Base-by-base conservation (phyloP, 2,329 filamentous ascomycete genomes). In the Pseudopithomyces maydicus region DNA sequence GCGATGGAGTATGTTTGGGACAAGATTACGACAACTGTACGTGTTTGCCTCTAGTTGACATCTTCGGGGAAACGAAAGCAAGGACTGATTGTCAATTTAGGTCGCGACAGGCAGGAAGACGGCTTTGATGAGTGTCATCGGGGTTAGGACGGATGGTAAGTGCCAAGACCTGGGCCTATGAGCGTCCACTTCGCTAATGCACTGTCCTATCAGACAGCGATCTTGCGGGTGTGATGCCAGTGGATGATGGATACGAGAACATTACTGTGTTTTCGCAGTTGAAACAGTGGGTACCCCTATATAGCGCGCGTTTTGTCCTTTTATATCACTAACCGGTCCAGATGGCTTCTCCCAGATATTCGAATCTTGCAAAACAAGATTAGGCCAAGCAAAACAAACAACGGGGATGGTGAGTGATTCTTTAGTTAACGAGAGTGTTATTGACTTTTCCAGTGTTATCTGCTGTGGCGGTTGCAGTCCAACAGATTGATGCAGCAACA, bases 1-100 rank as follows among this genome's bases (percentile, higher is more conserved):
- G 86, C 87, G 46, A 88, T 98, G 86, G 86, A 87, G 60, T 99
- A 97, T 77, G 85, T 98, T 48, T 99, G 94, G 93, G 94, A 98
- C 81, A 95, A 91, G 73, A 90, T 96, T 64, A 89, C 88, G 5
- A 86, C 85, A 7, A 91, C 88, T 3, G 89, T 92, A 76, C 77
- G 83, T 74, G 74, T 29, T 60, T 60, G 35, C 22, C 11, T 4
- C 4, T n/a, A 26, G 23, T 12, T 32, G 26, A 8, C 17, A 17
- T 45, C 11, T 12, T 11, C 12, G 11, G 10, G 5, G 2, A 36
- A 17, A 15, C 17, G 19, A 15, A 17, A 29, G 54, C 65, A 22
- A 68, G 41, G 4, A 17, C 17, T 41, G 38, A 41, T 17, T 19
- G 2, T 2, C 2, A n/a, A n/a, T n/a, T 12, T 52, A 85, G 82